phyloP scores from a whole-genome alignment of 768 basidiomycete species.

The Naganishia onofrii region DNA sequence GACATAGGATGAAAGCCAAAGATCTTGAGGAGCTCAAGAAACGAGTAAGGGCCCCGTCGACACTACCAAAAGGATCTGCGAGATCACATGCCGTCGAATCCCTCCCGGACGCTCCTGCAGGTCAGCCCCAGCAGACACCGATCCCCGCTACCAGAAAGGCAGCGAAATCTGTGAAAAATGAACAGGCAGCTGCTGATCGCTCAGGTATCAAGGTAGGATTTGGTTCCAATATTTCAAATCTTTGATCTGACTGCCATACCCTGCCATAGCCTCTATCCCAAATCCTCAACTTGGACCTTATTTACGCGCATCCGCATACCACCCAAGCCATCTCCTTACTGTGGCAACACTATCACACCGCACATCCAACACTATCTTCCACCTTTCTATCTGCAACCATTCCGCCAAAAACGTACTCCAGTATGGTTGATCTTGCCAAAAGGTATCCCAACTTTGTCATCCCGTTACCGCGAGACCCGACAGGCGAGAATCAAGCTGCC shows the following conservation, averaged over 20 bases:
- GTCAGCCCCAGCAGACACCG: not conserved
- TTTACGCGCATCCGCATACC: conserved; percentile 66
- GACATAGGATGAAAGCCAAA: conserved; percentile 46
- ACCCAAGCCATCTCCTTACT: conserved; percentile 72
- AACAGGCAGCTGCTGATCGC: conserved; percentile 36
- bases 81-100: conserved; percentile 19
- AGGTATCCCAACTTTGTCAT: conserved; percentile 76
- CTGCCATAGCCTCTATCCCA: conserved; percentile 67
- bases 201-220: conserved; percentile 51
- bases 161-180: conserved; percentile 12
- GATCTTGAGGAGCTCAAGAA: conserved; percentile 54
- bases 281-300: conserved; percentile 72
- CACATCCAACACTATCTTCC: conserved; percentile 73
- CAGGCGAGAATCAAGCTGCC: conserved; percentile 38
- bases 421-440: conserved; percentile 64
- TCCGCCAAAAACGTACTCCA: conserved; percentile 67
- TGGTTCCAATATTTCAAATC: not conserved
- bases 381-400: conserved; percentile 80
- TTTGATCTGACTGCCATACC: not conserved
- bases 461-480: conserved; percentile 65
- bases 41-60: conserved; percentile 37
- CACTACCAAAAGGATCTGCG: conserved; percentile 5
- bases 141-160: not conserved
- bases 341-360: conserved; percentile 85
- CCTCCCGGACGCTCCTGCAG: not conserved